phyloP scores from a whole-genome alignment of 352 stramenopile genomes.

The Phytopythium chamaehyphon region DNA sequence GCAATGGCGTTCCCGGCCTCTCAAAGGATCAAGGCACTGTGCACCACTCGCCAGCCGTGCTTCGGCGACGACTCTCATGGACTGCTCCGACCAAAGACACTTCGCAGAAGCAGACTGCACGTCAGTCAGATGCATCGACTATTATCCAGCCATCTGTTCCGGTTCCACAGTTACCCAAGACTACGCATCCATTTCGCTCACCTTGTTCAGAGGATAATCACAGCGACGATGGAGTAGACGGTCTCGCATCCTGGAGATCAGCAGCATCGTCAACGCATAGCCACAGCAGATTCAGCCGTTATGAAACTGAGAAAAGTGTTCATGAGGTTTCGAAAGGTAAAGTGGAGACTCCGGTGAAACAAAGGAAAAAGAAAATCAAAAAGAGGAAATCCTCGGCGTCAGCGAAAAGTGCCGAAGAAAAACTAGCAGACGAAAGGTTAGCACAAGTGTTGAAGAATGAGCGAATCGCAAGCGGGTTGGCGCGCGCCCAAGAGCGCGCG shows the following conservation, averaged over 20 bases:
- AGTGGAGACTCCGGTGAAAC: not conserved
- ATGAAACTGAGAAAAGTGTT: not conserved
- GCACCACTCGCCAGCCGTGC: constrained; percentile 15
- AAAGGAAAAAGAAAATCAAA: constrained; percentile 8
- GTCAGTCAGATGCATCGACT: not conserved
- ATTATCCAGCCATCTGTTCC: constrained; percentile 1
- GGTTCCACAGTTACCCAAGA: constrained; percentile 5
- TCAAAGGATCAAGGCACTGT: not conserved
- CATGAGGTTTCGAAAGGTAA: not conserved
- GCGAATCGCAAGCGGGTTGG: constrained; percentile 32
- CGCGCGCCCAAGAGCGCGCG: constrained; percentile 31
- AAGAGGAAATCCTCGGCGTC: not conserved
- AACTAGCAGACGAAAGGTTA: constrained; percentile 7
- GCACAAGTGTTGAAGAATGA: constrained; percentile 9
- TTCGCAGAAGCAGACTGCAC: constrained; percentile 4
- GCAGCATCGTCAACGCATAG: not conserved
- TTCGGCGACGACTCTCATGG: constrained; percentile 15
- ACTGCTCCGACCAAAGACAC: too few species aligned
- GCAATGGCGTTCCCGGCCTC: constrained; percentile 5
- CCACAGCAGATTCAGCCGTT: constrained; percentile 1
- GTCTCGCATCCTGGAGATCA: constrained; percentile 10
- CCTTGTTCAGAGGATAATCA: not conserved
- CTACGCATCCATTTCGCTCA: not conserved
- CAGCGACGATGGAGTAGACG: constrained; percentile 3
- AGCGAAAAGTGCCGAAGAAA: constrained; percentile 11